Percentiles rank a stretch among this genome's conserved stretches.
These are phyloP conservation scores for Pleurotus eryngii DNA, from an alignment of 768 basidiomycete genomes.

Conservation along the genomic window DNA sequence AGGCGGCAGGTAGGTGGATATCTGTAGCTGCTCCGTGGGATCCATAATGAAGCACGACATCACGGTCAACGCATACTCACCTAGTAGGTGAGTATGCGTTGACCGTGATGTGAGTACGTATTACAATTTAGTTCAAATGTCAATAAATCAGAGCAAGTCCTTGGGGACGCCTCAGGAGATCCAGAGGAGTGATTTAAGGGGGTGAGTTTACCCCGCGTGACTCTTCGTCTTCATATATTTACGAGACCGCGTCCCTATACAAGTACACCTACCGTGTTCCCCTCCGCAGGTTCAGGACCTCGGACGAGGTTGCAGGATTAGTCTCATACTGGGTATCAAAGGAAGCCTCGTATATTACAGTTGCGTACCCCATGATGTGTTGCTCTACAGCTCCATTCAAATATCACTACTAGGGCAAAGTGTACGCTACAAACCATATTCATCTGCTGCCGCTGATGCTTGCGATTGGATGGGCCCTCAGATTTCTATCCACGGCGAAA, in stretches of 20 bases:
- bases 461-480: background rate
- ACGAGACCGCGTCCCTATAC: background rate
- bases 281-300: slow-evolving; percentile 14
- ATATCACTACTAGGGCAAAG: background rate
- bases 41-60: slow-evolving; percentile 20
- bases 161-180: background rate
- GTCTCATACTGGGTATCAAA: slow-evolving; percentile 36
- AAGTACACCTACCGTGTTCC: background rate
- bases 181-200: background rate
- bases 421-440: background rate
- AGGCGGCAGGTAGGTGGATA: slow-evolving; percentile 13
- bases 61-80: slow-evolving; percentile 28
- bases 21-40: background rate
- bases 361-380: slow-evolving; percentile 11
- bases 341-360: slow-evolving; percentile 31
- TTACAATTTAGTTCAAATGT: background rate
- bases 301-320: slow-evolving; percentile 31
- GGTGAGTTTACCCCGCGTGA: background rate
- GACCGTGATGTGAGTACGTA: too few relatives aligned
- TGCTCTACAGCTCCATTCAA: background rate
- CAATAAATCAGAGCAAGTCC: background rate
- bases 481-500: background rate
- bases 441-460: too few relatives aligned
- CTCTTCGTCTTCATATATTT: background rate
- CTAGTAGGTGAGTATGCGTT: too few relatives aligned